Base-by-base conservation (phyloP, 495 filamentous ascomycete genomes). In the Astrothelium subdiscretum region DNA sequence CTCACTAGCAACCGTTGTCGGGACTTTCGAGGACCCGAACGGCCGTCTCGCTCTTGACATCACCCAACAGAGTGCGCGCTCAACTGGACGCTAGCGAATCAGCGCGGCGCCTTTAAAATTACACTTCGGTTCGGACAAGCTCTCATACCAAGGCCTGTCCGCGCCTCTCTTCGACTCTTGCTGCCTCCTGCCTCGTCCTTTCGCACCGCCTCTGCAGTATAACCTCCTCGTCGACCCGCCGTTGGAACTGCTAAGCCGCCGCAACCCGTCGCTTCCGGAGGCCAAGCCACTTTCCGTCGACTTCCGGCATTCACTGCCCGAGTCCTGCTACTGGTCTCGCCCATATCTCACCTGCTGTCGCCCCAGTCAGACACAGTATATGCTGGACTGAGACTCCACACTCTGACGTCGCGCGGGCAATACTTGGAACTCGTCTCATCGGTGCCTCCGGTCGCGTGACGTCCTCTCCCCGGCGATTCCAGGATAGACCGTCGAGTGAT, bases 401-500 rank as follows among this genome's bases (percentile, higher is more conserved):
- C 8, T 15, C 35, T 15, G 35, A 38, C 35, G 35, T 38, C 35
- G 35, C 35, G 35, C 15, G 35, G 15, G 8, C 35, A 38, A 38
- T 15, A 8, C 15, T 38, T 38, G 15, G 15, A 8, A 6, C 15
- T 15, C 35, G 35, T 38, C 35, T 38, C 8, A 38, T 38, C 35
- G 35, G 35, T 15, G 35, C 35, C n/a, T 38, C 8, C 35, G 35
- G 15, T 38, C 35, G 35, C 35, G 35, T 15, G 35, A 38, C 35
- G 8, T 38, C 8, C 35, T 38, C 35, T 38, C 35, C 15, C 15
- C 35, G 8, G 15, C 8, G 8, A 6, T 8, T 38, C 15, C 15
- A 26, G 22, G 22, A 54, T 5, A 54, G 22, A 11, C 26, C 26
- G 6, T 54, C 12, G 35, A 38, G 65, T 57, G 60, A 70, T 68